A percentile compares a stretch with the other conserved stretches of the same genome.
These are phyloP conservation scores for Coleophoma eucalyptorum DNA, from an alignment of 2,329 filamentous ascomycete species.

Conservation along the genomic window DNA sequence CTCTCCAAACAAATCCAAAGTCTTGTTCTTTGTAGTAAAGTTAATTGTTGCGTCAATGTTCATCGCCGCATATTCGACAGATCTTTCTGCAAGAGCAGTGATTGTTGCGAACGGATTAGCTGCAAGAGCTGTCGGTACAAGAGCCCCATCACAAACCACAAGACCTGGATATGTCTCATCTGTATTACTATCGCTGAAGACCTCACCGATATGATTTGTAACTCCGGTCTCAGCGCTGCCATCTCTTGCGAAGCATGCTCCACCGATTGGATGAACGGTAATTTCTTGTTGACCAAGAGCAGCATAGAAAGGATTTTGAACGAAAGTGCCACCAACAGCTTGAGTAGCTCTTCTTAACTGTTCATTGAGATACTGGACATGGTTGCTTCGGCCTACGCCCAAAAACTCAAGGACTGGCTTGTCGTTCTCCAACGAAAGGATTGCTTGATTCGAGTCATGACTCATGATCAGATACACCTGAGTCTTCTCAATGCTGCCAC, in stretches of 20 bases:
- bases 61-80: constrained; percentile 46
- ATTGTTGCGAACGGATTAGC: constrained; percentile 70
- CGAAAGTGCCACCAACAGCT: constrained; percentile 55
- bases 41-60: constrained; percentile 40
- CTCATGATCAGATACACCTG: constrained; percentile 55
- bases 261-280: constrained; percentile 65
- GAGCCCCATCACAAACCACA: constrained; percentile 57
- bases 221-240: constrained; percentile 53
- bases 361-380: constrained; percentile 48
- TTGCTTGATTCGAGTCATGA: constrained; percentile 47
- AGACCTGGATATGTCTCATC: constrained; percentile 51
- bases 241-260: constrained; percentile 58
- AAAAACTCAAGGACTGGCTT: constrained; percentile 56
- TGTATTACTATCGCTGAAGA: constrained; percentile 48
- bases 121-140: constrained; percentile 58
- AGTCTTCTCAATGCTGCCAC: constrained; percentile 54
- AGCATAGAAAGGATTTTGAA: constrained; percentile 55
- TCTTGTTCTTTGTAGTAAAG: constrained; percentile 38
- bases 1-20: constrained; percentile 50
- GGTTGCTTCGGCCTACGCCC: constrained; percentile 52
- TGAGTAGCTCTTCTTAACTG: constrained; percentile 50
- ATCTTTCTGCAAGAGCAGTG: constrained; percentile 62
- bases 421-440: constrained; percentile 54
- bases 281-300: constrained; percentile 52
- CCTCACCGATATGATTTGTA: constrained; percentile 56